Evolutionary conservation across 805 yeast species (phyloP).

Genomic region (Candida nitratophila): DNA sequence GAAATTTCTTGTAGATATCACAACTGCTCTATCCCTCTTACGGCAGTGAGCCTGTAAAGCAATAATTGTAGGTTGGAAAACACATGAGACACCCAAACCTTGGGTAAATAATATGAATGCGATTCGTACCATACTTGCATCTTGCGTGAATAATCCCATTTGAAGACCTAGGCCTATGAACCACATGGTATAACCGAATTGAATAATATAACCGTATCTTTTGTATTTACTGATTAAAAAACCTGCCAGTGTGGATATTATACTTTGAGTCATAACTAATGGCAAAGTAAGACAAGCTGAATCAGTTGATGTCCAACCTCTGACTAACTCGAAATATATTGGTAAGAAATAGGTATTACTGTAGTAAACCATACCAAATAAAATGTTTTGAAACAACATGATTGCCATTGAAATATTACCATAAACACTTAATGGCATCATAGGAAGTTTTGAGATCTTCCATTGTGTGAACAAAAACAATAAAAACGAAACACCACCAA

Average conservation of each 20-base stretch:
- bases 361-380: conserved; percentile 43
- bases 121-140: conserved; percentile 27
- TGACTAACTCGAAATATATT: conserved; percentile 39
- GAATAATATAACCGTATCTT: conserved; percentile 34
- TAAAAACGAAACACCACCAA: conserved; percentile 35
- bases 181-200: conserved; percentile 36
- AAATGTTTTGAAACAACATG: conserved; percentile 31
- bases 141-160: conserved; percentile 24
- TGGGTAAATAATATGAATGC: conserved; percentile 27
- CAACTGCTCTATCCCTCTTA: conserved; percentile 49
- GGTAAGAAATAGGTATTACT: conserved; percentile 43
- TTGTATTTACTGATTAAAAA: conserved; percentile 35
- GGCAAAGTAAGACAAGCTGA: conserved; percentile 38
- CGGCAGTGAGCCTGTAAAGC: conserved; percentile 48
- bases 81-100: conserved; percentile 40
- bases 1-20: conserved; percentile 50
- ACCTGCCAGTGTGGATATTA: conserved; percentile 38
- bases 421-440: conserved; percentile 45
- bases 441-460: conserved; percentile 41
- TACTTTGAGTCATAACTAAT: conserved; percentile 35
- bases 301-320: conserved; percentile 30
- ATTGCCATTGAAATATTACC: conserved; percentile 27
- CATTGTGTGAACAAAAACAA: conserved; percentile 44
- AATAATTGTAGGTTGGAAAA: conserved; percentile 50
- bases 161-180: conserved; percentile 32